phyloP scores from a whole-genome alignment of 495 filamentous ascomycete genomes.

The Tirmania nivea region DNA sequence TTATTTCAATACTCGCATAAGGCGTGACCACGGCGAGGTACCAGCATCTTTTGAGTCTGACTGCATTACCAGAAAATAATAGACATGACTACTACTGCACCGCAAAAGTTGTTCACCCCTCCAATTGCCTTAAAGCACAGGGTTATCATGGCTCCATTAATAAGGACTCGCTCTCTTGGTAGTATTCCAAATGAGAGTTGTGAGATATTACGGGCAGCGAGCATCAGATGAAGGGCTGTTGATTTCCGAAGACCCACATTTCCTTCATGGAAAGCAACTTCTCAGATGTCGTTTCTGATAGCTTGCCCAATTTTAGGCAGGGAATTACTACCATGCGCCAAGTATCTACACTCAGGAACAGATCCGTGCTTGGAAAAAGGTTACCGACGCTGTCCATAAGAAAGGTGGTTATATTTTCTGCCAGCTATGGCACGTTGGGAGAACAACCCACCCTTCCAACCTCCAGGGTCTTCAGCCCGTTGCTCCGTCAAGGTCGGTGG shows the following conservation, averaged over 20 bases:
- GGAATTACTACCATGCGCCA: conserved; percentile 31
- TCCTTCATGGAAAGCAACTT: conserved; percentile 24
- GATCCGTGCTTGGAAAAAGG: conserved; percentile 35
- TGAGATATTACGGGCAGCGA: conserved; percentile 41
- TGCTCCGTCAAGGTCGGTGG: conserved; percentile 24
- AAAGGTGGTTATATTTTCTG: conserved; percentile 39
- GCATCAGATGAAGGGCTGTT: conserved; percentile 38
- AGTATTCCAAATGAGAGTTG: conserved; percentile 28
- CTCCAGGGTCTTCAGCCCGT: conserved; percentile 26
- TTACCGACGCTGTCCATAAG: conserved; percentile 45
- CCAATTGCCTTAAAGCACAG: conserved; percentile 24
- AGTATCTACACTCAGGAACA: conserved; percentile 43
- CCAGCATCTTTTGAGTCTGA: too few species aligned
- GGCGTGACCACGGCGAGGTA: too few species aligned
- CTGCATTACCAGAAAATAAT: too few species aligned
- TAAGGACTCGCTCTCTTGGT: conserved; percentile 13
- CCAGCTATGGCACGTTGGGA: conserved; percentile 49
- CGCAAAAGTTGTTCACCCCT: conserved; percentile 29
- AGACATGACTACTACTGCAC: neutral
- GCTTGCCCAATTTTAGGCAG: conserved; percentile 2
- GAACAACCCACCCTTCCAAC: conserved; percentile 27
- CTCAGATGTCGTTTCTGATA: neutral
- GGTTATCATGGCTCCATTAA: conserved; percentile 21
- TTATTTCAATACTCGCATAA: too few species aligned
- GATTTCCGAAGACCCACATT: conserved; percentile 47